These are phyloP conservation scores for Colletotrichum agaves DNA, from an alignment of 2,329 filamentous ascomycete species.

Conservation along the genomic window DNA sequence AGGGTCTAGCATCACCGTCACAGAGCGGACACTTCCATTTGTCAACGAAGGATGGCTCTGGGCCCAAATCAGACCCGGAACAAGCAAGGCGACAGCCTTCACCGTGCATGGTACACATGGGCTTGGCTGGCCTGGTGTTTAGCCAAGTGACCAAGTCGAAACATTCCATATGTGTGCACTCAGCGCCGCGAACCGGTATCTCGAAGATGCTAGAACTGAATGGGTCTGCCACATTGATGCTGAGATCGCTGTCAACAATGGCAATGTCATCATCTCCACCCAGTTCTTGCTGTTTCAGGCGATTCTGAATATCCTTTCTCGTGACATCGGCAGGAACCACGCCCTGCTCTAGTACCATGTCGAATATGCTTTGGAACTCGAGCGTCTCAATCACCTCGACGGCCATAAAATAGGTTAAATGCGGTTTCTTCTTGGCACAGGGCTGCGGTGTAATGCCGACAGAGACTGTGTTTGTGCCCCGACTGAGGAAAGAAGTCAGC, in stretches of 20 bases:
- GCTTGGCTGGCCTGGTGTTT: conserved; percentile 66
- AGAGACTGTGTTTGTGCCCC: conserved; percentile 71
- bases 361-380: conserved; percentile 56
- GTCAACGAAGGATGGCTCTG: conserved; percentile 69
- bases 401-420: conserved; percentile 68
- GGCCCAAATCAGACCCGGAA: background rate
- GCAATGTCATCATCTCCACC: conserved; percentile 70
- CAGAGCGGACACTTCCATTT: conserved; percentile 92
- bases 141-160: conserved; percentile 91
- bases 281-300: conserved; percentile 48
- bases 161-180: conserved; percentile 84
- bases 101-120: conserved; percentile 49
- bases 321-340: conserved; percentile 60
- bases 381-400: conserved; percentile 75
- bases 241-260: conserved; percentile 67
- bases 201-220: conserved; percentile 74
- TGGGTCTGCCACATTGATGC: conserved; percentile 73
- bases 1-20: conserved; percentile 78
- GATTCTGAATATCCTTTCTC: conserved; percentile 65
- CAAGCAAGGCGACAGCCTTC: conserved; percentile 52
- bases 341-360: conserved; percentile 49
- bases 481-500: conserved; percentile 68
- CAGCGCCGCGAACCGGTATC: conserved; percentile 75
- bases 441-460: conserved; percentile 55
- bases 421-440: conserved; percentile 31